These are phyloP conservation scores for Candida palmyrensis DNA, from an alignment of 805 yeast species.

Conservation along the genomic window DNA sequence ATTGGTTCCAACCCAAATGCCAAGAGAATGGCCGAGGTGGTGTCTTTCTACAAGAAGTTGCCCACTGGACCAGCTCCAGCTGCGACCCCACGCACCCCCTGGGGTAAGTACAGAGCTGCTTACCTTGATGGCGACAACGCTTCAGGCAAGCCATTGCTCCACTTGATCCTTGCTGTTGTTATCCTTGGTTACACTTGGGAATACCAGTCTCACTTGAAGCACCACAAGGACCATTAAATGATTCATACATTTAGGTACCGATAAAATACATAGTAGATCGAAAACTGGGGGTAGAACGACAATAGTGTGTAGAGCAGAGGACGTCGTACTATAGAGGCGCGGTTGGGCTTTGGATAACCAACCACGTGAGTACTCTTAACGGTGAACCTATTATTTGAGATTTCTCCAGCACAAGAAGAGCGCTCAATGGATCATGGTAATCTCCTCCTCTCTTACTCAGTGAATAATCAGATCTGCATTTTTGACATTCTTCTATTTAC, in stretches of 20 bases:
- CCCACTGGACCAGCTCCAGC: slow-evolving; percentile 91
- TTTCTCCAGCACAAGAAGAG: too few species aligned
- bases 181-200: slow-evolving; percentile 85
- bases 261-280: too few species aligned
- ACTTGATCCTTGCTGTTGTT: slow-evolving; percentile 64
- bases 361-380: too few species aligned
- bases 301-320: background rate
- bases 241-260: background rate
- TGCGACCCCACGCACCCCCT: slow-evolving; percentile 60
- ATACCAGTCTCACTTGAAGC: slow-evolving; percentile 81
- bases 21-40: slow-evolving; percentile 93
- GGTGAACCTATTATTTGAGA: too few species aligned
- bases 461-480: too few species aligned
- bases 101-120: slow-evolving; percentile 79
- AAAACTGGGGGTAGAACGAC: background rate
- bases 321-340: background rate
- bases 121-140: slow-evolving; percentile 82
- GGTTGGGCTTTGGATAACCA: too few species aligned
- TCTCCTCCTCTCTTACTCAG: too few species aligned
- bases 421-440: too few species aligned
- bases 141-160: slow-evolving; percentile 77
- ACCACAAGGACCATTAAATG: slow-evolving; percentile 21
- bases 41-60: slow-evolving; percentile 88
- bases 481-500: too few species aligned
- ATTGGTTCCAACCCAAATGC: slow-evolving; percentile 95